Conservation (phyloP, 2,329 filamentous ascomycete species). For the Domatiomyces globalis region DNA sequence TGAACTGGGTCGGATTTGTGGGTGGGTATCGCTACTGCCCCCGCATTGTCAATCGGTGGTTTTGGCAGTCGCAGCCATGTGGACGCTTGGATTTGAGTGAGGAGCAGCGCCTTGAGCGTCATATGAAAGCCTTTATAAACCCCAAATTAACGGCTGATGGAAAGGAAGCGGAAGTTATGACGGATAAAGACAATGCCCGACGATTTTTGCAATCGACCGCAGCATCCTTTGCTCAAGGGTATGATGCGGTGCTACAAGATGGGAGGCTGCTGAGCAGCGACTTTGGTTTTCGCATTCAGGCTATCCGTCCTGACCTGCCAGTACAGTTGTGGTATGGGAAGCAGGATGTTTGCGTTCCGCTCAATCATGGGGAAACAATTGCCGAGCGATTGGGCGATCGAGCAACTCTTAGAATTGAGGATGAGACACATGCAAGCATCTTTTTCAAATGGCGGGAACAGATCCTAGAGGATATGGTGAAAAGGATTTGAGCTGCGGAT, state of each 20-base stretch:
- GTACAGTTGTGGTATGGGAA: slow-evolving; percentile 27
- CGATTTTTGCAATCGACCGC: slow-evolving; percentile 15
- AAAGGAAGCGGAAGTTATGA: slow-evolving; percentile 19
- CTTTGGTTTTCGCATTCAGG: slow-evolving; percentile 25
- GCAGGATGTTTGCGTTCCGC: slow-evolving; percentile 22
- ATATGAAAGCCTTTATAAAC: slow-evolving; percentile 6
- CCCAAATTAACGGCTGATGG: slow-evolving; percentile 5
- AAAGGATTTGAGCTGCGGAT: not conserved
- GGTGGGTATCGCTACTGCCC: slow-evolving; percentile 21
- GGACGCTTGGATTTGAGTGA: slow-evolving; percentile 24
- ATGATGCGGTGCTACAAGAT: slow-evolving; percentile 21
- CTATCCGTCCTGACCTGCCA: slow-evolving; percentile 24
- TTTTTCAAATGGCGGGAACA: slow-evolving; percentile 1
- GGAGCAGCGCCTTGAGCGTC: slow-evolving; percentile 19
- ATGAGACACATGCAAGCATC: slow-evolving; percentile 23
- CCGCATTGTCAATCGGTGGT: slow-evolving; percentile 19
- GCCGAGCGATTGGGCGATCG: slow-evolving; percentile 21
- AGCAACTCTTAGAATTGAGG: slow-evolving; percentile 20
- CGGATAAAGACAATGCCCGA: slow-evolving; percentile 16
- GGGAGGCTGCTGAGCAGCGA: slow-evolving; percentile 19
- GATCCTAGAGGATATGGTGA: slow-evolving; percentile 5
- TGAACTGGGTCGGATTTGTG: slow-evolving; percentile 21
- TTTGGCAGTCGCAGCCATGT: slow-evolving; percentile 11
- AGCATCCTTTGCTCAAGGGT: slow-evolving; percentile 22
- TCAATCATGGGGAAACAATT: slow-evolving; percentile 23